These are phyloP conservation scores for Sarcomyxa edulis DNA, from an alignment of 768 basidiomycete species.

Conservation along the genomic window DNA sequence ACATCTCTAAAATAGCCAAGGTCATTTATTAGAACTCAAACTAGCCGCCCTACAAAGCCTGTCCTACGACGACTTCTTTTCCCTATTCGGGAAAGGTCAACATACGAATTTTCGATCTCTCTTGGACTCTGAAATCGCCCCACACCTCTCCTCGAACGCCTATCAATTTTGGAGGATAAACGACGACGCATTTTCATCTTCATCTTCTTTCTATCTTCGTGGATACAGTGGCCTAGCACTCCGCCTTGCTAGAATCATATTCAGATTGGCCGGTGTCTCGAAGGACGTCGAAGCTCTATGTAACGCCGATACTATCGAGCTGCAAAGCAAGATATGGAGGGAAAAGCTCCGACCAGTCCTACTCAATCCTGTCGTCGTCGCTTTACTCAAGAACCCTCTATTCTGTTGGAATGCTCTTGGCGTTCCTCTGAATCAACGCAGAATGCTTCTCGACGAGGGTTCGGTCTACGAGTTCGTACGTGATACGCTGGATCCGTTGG, in stretches of 20 bases:
- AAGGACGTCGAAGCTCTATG: constrained; percentile 53
- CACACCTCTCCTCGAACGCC: constrained; percentile 63
- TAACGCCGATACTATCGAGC: constrained; percentile 42
- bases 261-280: constrained; percentile 53
- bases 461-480: constrained; percentile 43
- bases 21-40: constrained; percentile 76
- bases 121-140: constrained; percentile 57
- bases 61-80: constrained; percentile 56
- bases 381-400: constrained; percentile 44
- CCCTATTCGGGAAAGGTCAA: constrained; percentile 61
- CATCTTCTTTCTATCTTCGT: constrained; percentile 61
- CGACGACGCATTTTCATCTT: constrained; percentile 39
- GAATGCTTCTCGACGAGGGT: constrained; percentile 52
- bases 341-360: constrained; percentile 56
- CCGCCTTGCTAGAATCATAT: constrained; percentile 52
- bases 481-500: constrained; percentile 47
- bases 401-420: constrained; percentile 80
- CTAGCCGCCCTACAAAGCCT: constrained; percentile 58
- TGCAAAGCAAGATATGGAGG: constrained; percentile 62
- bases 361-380: constrained; percentile 51
- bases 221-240: constrained; percentile 70
- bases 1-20: constrained; percentile 41
- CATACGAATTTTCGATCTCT: constrained; percentile 55
- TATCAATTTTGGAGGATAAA: constrained; percentile 78
- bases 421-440: constrained; percentile 66